Evolutionary conservation across 768 basidiomycete genomes (phyloP).

Genomic region (Cystobasidium onofrii): DNA sequence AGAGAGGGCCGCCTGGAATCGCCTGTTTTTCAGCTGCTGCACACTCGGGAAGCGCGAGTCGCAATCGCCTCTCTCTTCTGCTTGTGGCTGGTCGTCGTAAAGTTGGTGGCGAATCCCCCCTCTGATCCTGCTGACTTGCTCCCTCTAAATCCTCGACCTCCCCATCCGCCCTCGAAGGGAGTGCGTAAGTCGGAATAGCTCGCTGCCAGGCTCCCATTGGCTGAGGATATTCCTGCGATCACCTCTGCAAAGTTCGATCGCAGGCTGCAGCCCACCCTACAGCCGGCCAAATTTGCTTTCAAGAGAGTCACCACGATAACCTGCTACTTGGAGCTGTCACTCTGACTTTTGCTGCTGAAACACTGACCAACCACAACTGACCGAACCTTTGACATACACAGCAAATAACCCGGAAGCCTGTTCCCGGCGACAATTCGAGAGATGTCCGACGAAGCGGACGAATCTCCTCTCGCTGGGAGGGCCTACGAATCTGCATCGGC

Average conservation of each 20-base stretch:
- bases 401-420: not conserved
- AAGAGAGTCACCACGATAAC: no score
- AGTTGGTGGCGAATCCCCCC: not conserved
- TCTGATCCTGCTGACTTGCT: no score
- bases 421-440: not conserved
- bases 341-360: not conserved
- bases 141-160: no score
- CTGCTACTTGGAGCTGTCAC: no score
- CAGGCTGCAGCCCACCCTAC: not conserved
- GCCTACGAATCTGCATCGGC: not conserved
- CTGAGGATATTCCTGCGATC: not conserved
- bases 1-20: not conserved
- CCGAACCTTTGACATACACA: not conserved
- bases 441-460: slow-evolving; percentile 22
- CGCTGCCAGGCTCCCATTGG: not conserved
- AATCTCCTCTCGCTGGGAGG: slow-evolving; percentile 20
- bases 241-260: not conserved
- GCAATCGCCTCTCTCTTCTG: no score
- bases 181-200: not conserved
- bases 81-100: slow-evolving; percentile 4
- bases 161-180: not conserved
- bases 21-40: not conserved
- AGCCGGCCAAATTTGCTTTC: no score
- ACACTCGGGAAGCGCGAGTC: not conserved
- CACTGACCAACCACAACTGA: not conserved